Percentiles rank a stretch among this genome's conserved stretches.
phyloP scores from a whole-genome alignment of 345 rosid species.

The Gossypium raimondii region DNA sequence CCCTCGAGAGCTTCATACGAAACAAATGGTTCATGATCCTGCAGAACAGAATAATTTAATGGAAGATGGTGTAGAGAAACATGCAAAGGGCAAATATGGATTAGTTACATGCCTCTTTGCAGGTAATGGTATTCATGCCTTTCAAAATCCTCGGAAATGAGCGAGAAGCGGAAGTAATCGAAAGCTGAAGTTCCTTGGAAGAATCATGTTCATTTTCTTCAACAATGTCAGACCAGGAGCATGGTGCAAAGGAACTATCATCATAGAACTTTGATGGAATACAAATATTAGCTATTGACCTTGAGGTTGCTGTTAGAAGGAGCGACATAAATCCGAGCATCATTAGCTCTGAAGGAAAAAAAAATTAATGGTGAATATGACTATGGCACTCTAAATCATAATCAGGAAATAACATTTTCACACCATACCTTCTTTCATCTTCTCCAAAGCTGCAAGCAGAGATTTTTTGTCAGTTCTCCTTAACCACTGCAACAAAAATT shows the following conservation, averaged over 20 bases:
- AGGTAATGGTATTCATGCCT: slow-evolving; percentile 39
- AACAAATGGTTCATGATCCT: slow-evolving; percentile 91
- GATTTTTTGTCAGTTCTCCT: slow-evolving; percentile 75
- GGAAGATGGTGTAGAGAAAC: not conserved
- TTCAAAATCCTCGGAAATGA: slow-evolving; percentile 55
- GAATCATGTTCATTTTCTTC: slow-evolving; percentile 41
- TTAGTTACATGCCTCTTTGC: slow-evolving; percentile 58
- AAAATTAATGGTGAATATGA: slow-evolving; percentile 9
- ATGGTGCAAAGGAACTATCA: slow-evolving; percentile 64
- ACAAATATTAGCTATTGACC: slow-evolving; percentile 75
- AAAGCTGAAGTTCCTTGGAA: slow-evolving; percentile 50
- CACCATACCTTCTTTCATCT: slow-evolving; percentile 88
- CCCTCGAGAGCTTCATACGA: slow-evolving; percentile 91
- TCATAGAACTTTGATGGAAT: slow-evolving; percentile 80
- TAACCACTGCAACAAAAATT: slow-evolving; percentile 61
- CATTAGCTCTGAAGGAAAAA: slow-evolving; percentile 70
- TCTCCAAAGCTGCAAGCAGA: slow-evolving; percentile 77
- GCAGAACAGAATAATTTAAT: slow-evolving; percentile 21
- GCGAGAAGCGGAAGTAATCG: slow-evolving; percentile 28
- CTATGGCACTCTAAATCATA: slow-evolving; percentile 10
- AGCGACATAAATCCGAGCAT: slow-evolving; percentile 97
- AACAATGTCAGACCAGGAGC: slow-evolving; percentile 56
- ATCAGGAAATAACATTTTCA: not conserved
- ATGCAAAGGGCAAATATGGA: not conserved
- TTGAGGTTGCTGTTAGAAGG: slow-evolving; percentile 79